phyloP scores from a whole-genome alignment of 2,329 filamentous ascomycete genomes.

The Neocucurbitaria cava region DNA sequence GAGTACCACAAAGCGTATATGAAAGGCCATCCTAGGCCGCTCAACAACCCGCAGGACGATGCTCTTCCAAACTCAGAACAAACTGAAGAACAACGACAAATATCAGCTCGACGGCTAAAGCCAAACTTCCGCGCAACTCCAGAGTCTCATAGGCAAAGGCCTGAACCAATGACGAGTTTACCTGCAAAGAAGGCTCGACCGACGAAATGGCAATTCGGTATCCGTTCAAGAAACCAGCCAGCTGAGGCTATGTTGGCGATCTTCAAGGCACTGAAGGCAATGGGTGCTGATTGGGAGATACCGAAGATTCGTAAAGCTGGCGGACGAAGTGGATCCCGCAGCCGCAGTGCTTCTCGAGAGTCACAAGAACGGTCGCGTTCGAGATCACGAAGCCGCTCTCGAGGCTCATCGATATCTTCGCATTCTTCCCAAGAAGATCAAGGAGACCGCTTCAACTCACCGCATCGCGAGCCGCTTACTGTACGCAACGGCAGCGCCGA shows the following conservation, averaged over 20 bases:
- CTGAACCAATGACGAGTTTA: conserved; percentile 61
- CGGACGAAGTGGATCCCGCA: conserved; percentile 48
- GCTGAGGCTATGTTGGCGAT: conserved; percentile 95
- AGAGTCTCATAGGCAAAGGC: conserved; percentile 63
- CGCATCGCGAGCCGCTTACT: conserved; percentile 36
- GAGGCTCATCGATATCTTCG: conserved; percentile 43
- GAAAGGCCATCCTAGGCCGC: conserved; percentile 64
- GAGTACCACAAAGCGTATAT: conserved; percentile 91
- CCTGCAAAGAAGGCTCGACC: conserved; percentile 75
- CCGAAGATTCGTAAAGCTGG: conserved; percentile 51
- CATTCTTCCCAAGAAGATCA: conserved; percentile 36
- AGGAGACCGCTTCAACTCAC: conserved; percentile 16
- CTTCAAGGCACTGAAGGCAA: conserved; percentile 86
- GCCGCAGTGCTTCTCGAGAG: conserved; percentile 38
- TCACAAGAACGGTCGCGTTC: conserved; percentile 38
- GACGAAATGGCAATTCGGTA: conserved; percentile 97
- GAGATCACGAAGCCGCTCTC: conserved; percentile 40
- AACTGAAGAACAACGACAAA: conserved; percentile 72
- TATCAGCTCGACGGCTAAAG: conserved; percentile 80
- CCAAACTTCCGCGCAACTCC: conserved; percentile 77
- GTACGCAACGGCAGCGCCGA: conserved; percentile 36
- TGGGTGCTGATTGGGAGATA: conserved; percentile 86
- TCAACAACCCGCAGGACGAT: conserved; percentile 28
- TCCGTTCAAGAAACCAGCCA: conserved; percentile 90
- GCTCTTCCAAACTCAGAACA: conserved; percentile 52